Percentiles rank a stretch among this genome's conserved stretches.
These are phyloP conservation scores for Fusarium goolgardi DNA, from an alignment of 2,329 filamentous ascomycete genomes.

Conservation along the genomic window DNA sequence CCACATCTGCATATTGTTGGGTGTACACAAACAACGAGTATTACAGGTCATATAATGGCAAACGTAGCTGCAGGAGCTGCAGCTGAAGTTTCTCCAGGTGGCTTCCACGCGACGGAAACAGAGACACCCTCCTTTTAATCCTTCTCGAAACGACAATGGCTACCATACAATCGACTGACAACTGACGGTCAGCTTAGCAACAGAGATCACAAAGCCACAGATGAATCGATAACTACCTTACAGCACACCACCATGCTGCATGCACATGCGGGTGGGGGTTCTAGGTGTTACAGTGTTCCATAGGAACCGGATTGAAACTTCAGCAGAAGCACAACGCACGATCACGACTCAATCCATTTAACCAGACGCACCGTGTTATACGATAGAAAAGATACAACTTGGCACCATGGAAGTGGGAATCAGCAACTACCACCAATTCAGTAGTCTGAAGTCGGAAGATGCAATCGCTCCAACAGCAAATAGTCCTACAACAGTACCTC, in stretches of 20 bases:
- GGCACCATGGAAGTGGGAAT: background rate
- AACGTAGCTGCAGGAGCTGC: background rate
- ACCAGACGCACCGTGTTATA: slow-evolving; percentile 1
- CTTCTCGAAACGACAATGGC: background rate
- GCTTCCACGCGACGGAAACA: background rate
- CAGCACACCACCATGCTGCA: slow-evolving; percentile 2
- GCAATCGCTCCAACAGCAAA: slow-evolving; percentile 67
- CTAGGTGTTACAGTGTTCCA: background rate
- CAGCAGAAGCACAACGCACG: background rate
- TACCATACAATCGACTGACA: background rate
- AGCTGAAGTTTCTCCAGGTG: background rate
- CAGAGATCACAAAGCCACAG: background rate
- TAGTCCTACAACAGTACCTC: slow-evolving; percentile 75
- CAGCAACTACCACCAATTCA: slow-evolving; percentile 14
- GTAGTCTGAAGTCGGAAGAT: slow-evolving; percentile 36
- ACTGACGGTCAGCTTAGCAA: background rate
- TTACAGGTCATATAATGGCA: background rate
- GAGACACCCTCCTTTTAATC: background rate
- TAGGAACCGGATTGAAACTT: background rate
- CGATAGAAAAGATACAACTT: background rate
- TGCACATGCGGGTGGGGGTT: slow-evolving; percentile 5
- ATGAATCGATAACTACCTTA: slow-evolving; percentile 8
- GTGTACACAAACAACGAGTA: background rate
- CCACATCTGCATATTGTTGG: slow-evolving; percentile 11
- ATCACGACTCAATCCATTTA: background rate